Percentiles rank a stretch among this genome's conserved stretches.
phyloP scores from a whole-genome alignment of 2,329 filamentous ascomycete species.

The Curvularia sp. region DNA sequence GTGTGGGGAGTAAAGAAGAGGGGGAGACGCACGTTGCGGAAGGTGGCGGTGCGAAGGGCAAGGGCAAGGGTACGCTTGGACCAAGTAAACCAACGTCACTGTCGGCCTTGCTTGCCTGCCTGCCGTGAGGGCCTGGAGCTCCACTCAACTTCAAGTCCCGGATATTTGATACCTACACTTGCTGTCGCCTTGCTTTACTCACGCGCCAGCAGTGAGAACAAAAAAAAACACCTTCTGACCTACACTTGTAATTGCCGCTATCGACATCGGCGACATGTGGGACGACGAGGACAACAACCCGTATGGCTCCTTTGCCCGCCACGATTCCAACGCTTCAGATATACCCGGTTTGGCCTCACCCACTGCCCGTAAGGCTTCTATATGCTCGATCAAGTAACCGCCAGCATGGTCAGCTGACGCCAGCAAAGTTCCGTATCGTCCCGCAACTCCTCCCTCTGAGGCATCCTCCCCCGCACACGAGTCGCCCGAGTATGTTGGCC shows the following conservation, averaged over 20 bases:
- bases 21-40: neutral
- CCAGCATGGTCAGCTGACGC: conserved; percentile 17
- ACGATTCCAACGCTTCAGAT: conserved; percentile 78
- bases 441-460: conserved; percentile 71
- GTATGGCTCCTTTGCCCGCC: conserved; percentile 90
- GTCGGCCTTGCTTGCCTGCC: conserved; percentile 6
- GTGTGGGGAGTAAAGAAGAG: neutral
- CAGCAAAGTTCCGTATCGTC: conserved; percentile 56
- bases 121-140: conserved; percentile 18
- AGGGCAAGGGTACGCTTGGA: conserved; percentile 13
- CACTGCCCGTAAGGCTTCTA: conserved; percentile 45
- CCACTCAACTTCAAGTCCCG: conserved; percentile 8
- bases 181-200: neutral
- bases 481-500: conserved; percentile 64
- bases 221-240: neutral
- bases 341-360: conserved; percentile 52
- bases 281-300: conserved; percentile 99
- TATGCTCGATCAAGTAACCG: neutral
- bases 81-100: conserved; percentile 20
- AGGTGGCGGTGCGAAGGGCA: conserved; percentile 7
- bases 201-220: neutral
- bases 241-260: conserved; percentile 1
- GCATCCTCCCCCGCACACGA: conserved; percentile 74
- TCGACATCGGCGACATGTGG: conserved; percentile 71
- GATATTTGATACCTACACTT: conserved; percentile 6